phyloP scores from a whole-genome alignment of 176 grass and related monocot species.

The Musa beccarii region DNA sequence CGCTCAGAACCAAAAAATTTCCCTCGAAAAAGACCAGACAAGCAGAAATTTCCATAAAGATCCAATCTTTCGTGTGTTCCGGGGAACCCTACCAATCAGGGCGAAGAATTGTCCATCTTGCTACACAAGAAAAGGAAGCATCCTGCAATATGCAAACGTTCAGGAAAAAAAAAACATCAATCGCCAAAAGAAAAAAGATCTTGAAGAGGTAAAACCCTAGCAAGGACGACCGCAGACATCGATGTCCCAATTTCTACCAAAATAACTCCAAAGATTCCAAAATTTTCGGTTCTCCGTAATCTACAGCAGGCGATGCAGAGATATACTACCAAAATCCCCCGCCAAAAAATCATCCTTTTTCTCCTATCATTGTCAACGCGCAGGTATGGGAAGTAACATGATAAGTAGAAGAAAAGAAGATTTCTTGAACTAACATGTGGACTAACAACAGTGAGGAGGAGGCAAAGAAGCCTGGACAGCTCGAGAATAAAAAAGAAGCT shows the following conservation, averaged over 20 bases:
- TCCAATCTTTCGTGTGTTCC: neutral
- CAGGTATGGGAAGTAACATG: neutral
- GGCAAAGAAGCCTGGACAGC: neutral
- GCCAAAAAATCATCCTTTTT: neutral
- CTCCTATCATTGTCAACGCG: neutral
- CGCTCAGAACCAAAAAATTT: neutral
- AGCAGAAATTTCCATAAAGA: neutral
- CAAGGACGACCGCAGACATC: neutral
- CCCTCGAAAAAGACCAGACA: neutral
- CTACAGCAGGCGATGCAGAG: neutral
- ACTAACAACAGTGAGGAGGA: neutral
- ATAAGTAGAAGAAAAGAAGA: too few species aligned
- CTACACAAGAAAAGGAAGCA: neutral
- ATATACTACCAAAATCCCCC: neutral
- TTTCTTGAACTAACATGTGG: too few species aligned
- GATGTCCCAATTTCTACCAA: neutral
- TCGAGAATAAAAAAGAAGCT: neutral
- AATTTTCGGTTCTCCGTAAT: neutral
- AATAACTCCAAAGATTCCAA: neutral
- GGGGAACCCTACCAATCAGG: neutral
- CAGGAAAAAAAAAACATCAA: neutral
- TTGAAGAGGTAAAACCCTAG: neutral
- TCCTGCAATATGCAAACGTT: neutral
- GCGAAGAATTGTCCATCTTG: neutral
- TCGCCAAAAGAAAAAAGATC: neutral